Base-by-base conservation (phyloP, 108 stramenopile genomes). In the Epipyxis sp. region DNA sequence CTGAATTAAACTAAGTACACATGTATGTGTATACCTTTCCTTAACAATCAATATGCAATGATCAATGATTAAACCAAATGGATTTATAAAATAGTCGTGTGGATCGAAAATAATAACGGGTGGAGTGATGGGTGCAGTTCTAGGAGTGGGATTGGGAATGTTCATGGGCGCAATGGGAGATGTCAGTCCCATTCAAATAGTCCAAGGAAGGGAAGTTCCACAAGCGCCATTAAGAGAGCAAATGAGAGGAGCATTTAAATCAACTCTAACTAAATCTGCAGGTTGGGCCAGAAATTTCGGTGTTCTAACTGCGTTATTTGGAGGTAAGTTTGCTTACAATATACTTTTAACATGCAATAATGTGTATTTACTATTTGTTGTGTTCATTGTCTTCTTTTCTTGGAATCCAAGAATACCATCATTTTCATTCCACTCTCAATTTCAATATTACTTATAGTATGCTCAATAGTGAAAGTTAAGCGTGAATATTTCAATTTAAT, bases 201-300 rank as follows among this genome's bases (percentile, higher is more conserved):
- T 92, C 58, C 85, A 86, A 3, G 92, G 92, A 13, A 91, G 87
- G 59, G 92, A 93, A 54, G 92, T 93, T 1, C 94, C 92, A 0
- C 91, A 90, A 74, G 91, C 94, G 29, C 94, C 92, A 13, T 44
- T 93, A 6, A 82, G 83, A 39, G 94, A 93, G 83, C 94, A 94
- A 72, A 83, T 92, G 59, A 82, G 86, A 1, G 89, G 89, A 0
- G 90, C 89, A 40, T 69, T 89, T 69, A 83, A 91, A 42, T 90
- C 91, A 10, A 93, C 92, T 25, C 89, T 85, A 0, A 91, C 90
- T 40, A 95, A 94, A 79, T 88, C 89, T 20, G n/a, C 91, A 29
- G 93, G 92, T 59, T 94, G 92, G 92, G 90, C 91, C 80, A 77
- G 89, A 57, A 89, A 90, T 61, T 95, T 95, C 86, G 94, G 93